Evolutionary conservation across 2,329 filamentous ascomycete genomes (phyloP).

Genomic region (Incumbomyces lentus): DNA sequence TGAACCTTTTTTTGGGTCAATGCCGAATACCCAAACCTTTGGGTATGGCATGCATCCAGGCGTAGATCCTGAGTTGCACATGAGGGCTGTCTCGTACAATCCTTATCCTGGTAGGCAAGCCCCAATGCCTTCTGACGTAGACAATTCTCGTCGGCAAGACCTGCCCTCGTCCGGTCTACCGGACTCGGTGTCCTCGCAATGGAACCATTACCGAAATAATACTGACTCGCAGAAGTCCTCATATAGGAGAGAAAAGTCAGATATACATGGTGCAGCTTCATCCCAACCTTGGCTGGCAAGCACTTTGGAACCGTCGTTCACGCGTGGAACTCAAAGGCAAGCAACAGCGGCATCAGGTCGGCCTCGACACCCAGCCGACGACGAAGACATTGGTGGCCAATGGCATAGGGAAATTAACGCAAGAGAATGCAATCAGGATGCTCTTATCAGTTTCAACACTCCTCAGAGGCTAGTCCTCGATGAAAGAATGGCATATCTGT

Average conservation of each 20-base stretch:
- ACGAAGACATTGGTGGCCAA: conserved; percentile 50
- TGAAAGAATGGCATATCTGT: conserved; percentile 6
- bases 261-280: not conserved
- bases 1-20: not conserved
- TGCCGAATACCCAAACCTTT: not conserved
- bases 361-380: conserved; percentile 28
- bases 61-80: not conserved
- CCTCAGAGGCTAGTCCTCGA: conserved; percentile 12
- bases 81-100: not conserved
- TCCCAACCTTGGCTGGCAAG: not conserved
- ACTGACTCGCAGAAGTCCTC: conserved; percentile 2
- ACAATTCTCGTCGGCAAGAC: not conserved
- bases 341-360: not conserved
- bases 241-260: not conserved
- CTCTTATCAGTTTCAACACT: conserved; percentile 23
- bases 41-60: not conserved
- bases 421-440: conserved; percentile 21
- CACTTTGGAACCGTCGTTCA: not conserved
- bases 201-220: not conserved
- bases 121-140: conserved; percentile 1
- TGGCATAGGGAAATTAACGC: conserved; percentile 48
- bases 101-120: conserved; percentile 2
- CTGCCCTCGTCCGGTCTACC: not conserved
- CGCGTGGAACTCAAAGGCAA: not conserved
- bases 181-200: not conserved